Percentiles rank a stretch among this genome's conserved stretches.
Conservation (phyloP, 805 yeast genomes). For the Saturnispora quitensis region DNA sequence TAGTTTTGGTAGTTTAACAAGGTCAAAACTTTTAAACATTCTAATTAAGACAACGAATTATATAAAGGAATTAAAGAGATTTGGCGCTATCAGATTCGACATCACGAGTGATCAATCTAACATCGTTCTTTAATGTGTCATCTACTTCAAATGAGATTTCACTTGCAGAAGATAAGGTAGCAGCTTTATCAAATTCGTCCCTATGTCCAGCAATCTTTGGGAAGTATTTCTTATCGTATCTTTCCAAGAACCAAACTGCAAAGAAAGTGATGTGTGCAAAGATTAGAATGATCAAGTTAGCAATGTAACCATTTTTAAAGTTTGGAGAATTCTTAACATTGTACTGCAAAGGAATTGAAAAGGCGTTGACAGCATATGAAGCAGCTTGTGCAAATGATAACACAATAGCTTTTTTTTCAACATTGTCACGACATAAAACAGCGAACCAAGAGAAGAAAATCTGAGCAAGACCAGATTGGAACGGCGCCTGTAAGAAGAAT, state of each 20-base stretch:
- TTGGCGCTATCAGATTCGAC: not conserved
- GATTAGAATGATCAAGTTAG: constrained; percentile 11
- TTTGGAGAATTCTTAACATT: constrained; percentile 12
- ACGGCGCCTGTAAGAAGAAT: constrained; percentile 29
- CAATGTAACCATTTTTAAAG: constrained; percentile 14
- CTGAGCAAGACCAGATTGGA: constrained; percentile 15
- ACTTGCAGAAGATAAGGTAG: not conserved
- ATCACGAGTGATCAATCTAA: not conserved
- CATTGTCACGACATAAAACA: constrained; percentile 16
- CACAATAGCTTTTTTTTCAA: constrained; percentile 18
- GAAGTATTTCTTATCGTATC: constrained; percentile 12
- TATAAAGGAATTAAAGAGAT: not conserved
- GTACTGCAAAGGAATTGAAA: constrained; percentile 18
- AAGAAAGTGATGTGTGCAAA: constrained; percentile 11
- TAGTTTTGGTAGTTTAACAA: not conserved
- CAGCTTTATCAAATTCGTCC: not conserved
- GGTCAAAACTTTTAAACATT: not conserved
- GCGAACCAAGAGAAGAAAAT: constrained; percentile 17
- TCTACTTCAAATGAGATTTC: not conserved
- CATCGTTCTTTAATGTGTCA: not conserved
- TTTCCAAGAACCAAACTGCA: constrained; percentile 12
- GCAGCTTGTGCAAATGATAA: constrained; percentile 13
- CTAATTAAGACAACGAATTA: not conserved
- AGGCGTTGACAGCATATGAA: constrained; percentile 16
- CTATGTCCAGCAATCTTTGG: constrained; percentile 16